Conservation (phyloP, 1,284 basidiomycete species). For the Ceratobasidium sp. region DNA sequence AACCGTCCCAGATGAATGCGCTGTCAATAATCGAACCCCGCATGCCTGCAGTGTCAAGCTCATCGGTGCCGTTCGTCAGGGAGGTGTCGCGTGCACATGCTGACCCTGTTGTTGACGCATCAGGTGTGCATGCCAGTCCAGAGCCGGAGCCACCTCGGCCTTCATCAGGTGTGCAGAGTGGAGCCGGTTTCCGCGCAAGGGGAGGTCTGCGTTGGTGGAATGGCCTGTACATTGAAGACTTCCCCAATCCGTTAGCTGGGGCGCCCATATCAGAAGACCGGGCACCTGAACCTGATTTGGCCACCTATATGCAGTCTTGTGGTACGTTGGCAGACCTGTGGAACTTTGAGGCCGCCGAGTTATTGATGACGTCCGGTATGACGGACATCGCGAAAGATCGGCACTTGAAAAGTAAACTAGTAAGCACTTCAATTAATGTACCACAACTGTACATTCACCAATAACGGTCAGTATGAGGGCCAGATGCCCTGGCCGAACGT, state of each 20-base stretch:
- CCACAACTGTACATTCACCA: no score
- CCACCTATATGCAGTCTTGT: neutral
- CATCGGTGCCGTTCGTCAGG: no score
- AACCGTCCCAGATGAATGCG: neutral
- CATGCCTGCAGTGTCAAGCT: no score
- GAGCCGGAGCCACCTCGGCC: no score
- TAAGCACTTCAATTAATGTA: no score
- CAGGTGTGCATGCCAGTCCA: no score
- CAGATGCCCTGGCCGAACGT: neutral
- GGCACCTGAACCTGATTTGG: neutral
- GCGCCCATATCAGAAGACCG: neutral
- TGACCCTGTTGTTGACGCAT: no score
- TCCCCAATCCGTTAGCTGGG: constrained; percentile 7
- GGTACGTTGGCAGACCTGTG: neutral
- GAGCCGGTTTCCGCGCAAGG: no score
- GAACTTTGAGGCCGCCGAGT: constrained; percentile 10
- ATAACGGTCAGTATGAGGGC: no score
- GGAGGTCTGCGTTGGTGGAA: neutral
- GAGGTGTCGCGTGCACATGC: no score
- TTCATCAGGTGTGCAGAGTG: no score
- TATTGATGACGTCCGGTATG: constrained; percentile 12
- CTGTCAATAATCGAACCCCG: neutral
- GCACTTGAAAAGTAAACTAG: neutral
- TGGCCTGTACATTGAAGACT: neutral
- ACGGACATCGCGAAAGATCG: constrained; percentile 6